These are phyloP conservation scores for Hypholoma fasciculare DNA, from an alignment of 768 basidiomycete genomes.

Conservation along the genomic window DNA sequence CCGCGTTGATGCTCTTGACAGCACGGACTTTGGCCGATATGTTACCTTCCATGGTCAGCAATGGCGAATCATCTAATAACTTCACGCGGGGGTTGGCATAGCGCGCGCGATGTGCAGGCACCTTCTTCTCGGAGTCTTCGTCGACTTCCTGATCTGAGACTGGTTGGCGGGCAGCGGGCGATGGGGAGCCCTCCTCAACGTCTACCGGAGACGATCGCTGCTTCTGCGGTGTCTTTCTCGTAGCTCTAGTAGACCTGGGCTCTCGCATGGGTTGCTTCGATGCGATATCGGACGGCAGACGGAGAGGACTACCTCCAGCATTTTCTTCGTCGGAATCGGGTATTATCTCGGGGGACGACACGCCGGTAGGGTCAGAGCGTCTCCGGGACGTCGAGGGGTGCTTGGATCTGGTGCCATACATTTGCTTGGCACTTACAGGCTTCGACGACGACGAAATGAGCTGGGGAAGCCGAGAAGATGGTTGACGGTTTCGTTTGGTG, in stretches of 20 bases:
- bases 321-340: conserved; percentile 34
- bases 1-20: conserved; percentile 21
- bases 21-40: conserved; percentile 53
- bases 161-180: not conserved
- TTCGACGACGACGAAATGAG: not conserved
- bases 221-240: not conserved
- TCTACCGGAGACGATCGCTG: not conserved
- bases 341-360: conserved; percentile 25
- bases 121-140: conserved; percentile 6
- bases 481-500: not conserved
- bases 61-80: conserved; percentile 43
- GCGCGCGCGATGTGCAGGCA: conserved; percentile 47
- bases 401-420: not conserved
- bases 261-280: not conserved
- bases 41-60: conserved; percentile 32
- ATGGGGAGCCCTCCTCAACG: not conserved
- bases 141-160: not conserved
- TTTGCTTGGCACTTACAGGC: too few species aligned
- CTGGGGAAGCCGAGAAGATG: not conserved
- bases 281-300: not conserved
- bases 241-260: not conserved
- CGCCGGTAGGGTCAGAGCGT: conserved; percentile 8
- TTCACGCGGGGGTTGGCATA: conserved; percentile 56
- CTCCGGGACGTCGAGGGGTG: not conserved
- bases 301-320: not conserved